phyloP scores from a whole-genome alignment of 2,329 filamentous ascomycete species.

The Coniosporium tulheliwenetii region DNA sequence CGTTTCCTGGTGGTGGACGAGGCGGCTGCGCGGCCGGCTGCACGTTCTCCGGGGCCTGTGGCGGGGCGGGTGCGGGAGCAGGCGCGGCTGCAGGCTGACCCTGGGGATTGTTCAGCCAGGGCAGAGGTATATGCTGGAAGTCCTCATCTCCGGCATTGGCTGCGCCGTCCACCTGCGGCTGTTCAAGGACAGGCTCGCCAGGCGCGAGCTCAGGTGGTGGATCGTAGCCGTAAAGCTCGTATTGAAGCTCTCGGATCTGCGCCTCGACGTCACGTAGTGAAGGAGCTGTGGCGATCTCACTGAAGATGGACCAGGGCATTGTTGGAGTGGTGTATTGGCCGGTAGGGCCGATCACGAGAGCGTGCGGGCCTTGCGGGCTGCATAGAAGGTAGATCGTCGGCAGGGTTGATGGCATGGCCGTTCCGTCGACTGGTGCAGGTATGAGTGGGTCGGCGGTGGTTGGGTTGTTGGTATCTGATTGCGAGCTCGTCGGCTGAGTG shows the following conservation, averaged over 20 bases:
- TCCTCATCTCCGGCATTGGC: background rate
- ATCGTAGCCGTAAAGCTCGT: background rate
- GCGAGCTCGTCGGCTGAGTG: too few relatives aligned
- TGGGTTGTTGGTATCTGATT: too few relatives aligned
- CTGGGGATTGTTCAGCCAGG: too few relatives aligned
- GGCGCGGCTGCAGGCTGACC: background rate
- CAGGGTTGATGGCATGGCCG: background rate
- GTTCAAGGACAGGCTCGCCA: background rate
- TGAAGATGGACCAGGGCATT: background rate
- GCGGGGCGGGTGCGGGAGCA: conserved; percentile 5
- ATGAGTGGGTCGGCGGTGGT: too few relatives aligned
- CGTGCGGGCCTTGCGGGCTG: background rate
- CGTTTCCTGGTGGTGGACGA: too few relatives aligned
- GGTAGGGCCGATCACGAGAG: background rate
- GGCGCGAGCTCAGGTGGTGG: background rate
- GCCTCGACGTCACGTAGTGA: too few relatives aligned
- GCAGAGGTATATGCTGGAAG: too few relatives aligned
- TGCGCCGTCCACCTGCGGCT: background rate
- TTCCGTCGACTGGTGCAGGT: too few relatives aligned
- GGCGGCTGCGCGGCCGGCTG: too few relatives aligned
- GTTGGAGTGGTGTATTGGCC: background rate
- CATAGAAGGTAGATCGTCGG: background rate
- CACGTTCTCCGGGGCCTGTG: too few relatives aligned
- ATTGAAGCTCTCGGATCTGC: too few relatives aligned
- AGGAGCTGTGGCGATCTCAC: background rate